Evolutionary conservation across 306 rosid genomes (phyloP).

Genomic region (Cucumis melo): DNA sequence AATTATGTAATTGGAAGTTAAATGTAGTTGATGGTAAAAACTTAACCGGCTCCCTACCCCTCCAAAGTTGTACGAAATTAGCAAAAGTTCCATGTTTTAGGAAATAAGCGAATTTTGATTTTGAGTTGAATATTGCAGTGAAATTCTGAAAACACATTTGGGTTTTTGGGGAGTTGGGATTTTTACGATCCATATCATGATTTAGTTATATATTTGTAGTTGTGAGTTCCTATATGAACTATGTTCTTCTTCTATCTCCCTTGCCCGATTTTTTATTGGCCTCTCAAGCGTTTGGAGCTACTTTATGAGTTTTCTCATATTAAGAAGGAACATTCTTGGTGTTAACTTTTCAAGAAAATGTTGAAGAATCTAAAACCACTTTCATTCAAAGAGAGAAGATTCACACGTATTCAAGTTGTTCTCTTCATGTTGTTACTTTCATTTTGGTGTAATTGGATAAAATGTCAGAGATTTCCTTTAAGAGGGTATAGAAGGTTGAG

Average conservation of each 20-base stretch:
- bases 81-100: neutral
- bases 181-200: neutral
- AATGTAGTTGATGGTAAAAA: neutral
- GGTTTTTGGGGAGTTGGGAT: neutral
- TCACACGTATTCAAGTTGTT: neutral
- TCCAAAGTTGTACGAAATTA: neutral
- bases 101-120: too few relatives aligned
- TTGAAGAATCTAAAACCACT: neutral
- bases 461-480: neutral
- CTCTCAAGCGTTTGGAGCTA: neutral
- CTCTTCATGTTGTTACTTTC: neutral
- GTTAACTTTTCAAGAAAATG: neutral
- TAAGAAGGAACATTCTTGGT: neutral
- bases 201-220: neutral
- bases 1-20: neutral
- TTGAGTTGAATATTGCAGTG: neutral
- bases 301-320: neutral
- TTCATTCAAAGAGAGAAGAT: neutral
- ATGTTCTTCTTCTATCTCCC: neutral
- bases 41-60: neutral
- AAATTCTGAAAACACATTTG: neutral
- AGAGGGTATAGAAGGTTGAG: neutral
- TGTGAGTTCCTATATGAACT: neutral
- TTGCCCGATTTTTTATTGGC: neutral
- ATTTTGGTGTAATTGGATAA: neutral